Base-by-base conservation (phyloP, 768 basidiomycete species). In the Russula emetica region DNA sequence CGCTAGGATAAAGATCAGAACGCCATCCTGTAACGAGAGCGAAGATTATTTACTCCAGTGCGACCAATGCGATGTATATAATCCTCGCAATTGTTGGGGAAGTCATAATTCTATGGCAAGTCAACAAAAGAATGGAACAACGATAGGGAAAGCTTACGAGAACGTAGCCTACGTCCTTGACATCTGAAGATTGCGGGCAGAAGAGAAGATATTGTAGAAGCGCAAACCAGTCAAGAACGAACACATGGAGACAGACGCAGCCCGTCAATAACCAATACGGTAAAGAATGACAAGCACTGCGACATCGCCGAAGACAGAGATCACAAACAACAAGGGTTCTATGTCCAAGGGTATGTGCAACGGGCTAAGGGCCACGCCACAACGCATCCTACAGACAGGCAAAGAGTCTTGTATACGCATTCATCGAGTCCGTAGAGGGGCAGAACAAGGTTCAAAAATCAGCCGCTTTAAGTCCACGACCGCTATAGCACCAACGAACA, bases 21-120 rank as follows among this genome's bases (percentile, higher is more conserved):
- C 63, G 32, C 47, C 52, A 54, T 51, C 36, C 6, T 24, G 14
- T 32, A 13, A 8, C 1, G 2, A 13, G 16, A 28, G 16, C 10
- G 36, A 16, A 50, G 59, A 0, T 20, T 8, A 74, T 83, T 52
- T 75, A 92, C 92, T 61, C 95, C 95, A 68, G 96, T 97, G 74
- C 96, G 94, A 67, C 96, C 97, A 72, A 99, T 99, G 70, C 96
- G 93, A 78, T 99, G 96, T 65, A 98, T 94, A 76, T 98, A 98
- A 76, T 97, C 95, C 79, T 96, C 94, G 72, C 91, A 92, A 73
- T 96, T 95, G 78, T 97, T 97, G 1, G 95, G 94, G 80, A 98
- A 97, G 74, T 98, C 95, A 74, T 92, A 95, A 77, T 94, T 94
- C 94, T 95, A 69, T 3, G 57, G 40, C 3, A 45, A 47, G 55